These are phyloP conservation scores for Zymoseptoria passerinii DNA, from an alignment of 2,329 filamentous ascomycete species.

Conservation along the genomic window DNA sequence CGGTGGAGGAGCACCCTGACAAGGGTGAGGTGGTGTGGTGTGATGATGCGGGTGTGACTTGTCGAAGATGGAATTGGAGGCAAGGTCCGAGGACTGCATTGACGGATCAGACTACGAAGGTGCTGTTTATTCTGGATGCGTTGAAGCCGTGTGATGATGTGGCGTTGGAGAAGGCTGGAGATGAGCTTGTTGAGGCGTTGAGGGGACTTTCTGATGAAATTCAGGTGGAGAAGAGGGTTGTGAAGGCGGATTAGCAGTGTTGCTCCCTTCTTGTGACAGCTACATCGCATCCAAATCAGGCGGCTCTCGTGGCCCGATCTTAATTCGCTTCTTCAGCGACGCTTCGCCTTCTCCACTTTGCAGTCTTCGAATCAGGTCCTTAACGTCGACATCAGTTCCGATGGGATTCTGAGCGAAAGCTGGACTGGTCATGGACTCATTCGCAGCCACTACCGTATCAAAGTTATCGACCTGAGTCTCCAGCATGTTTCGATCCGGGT, in stretches of 20 bases:
- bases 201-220: conserved; percentile 11
- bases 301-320: background rate
- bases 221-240: conserved; percentile 7
- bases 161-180: conserved; percentile 21
- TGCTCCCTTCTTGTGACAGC: background rate
- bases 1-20: conserved; percentile 14
- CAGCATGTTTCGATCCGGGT: conserved; percentile 18
- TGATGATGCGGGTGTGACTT: conserved; percentile 32
- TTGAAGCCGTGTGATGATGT: conserved; percentile 21
- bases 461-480: conserved; percentile 18
- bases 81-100: conserved; percentile 32
- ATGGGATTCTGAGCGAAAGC: conserved; percentile 1
- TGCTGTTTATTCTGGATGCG: conserved; percentile 32
- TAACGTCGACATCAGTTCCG: conserved; percentile 1
- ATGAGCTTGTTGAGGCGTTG: conserved; percentile 22
- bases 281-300: background rate
- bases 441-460: conserved; percentile 27
- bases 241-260: background rate
- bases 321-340: conserved; percentile 1
- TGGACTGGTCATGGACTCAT: conserved; percentile 32
- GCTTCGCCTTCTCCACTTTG: background rate
- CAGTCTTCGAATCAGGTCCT: conserved; percentile 1
- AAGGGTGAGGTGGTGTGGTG: conserved; percentile 35
- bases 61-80: conserved; percentile 35
- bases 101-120: conserved; percentile 28